Conservation (phyloP, 768 basidiomycete genomes). For the Dacryopinax primogenitus region DNA sequence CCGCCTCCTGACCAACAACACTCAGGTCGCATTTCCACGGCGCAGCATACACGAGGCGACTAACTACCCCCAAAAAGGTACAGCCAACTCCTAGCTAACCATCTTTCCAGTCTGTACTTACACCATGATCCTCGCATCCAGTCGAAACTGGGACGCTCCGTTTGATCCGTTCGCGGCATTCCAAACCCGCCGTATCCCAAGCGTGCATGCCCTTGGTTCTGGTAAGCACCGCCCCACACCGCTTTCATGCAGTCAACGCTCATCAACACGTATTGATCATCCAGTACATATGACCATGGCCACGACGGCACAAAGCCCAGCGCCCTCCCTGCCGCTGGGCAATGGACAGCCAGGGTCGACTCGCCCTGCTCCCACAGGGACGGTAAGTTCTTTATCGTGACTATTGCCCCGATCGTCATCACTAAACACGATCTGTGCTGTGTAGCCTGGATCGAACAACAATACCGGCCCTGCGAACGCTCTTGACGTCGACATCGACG, state of each 20-base stretch:
- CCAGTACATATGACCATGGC: conserved; percentile 3
- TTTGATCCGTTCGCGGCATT: conserved; percentile 3
- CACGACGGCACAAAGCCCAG: conserved; percentile 6
- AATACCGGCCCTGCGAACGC: conserved; percentile 11
- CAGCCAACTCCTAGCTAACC: neutral
- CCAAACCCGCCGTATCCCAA: neutral
- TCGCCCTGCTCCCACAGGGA: neutral
- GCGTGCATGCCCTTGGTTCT: conserved; percentile 6
- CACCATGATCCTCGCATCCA: neutral
- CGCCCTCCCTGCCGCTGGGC: neutral
- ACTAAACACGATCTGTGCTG: neutral
- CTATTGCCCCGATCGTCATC: neutral
- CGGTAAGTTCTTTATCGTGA: neutral
- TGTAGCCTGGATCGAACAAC: neutral
- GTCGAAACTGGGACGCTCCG: conserved; percentile 2
- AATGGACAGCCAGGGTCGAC: neutral
- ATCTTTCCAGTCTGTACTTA: neutral
- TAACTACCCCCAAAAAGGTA: neutral
- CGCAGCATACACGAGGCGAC: conserved; percentile 7
- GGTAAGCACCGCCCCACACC: neutral
- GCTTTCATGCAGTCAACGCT: neutral
- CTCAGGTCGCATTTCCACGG: neutral
- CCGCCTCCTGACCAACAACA: neutral
- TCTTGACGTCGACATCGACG: conserved; percentile 77
- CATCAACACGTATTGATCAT: neutral